Evolutionary conservation across 1,139 yeast genomes (phyloP).

Genomic region (Zygotorulaspora mrakii): DNA sequence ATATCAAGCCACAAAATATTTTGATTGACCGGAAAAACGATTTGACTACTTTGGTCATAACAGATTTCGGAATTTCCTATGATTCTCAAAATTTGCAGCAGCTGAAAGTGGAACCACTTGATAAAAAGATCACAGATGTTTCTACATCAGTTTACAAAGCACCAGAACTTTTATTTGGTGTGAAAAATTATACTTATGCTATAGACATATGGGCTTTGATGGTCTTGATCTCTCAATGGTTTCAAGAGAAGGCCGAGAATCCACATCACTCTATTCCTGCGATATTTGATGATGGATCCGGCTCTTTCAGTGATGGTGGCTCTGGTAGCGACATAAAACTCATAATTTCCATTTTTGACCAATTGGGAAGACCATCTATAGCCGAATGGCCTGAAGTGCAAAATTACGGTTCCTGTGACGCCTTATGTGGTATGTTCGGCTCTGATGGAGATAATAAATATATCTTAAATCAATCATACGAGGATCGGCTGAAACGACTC

Average conservation of each 20-base stretch:
- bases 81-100: conserved; percentile 38
- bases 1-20: conserved; percentile 77
- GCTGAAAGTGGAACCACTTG: conserved; percentile 41
- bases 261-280: conserved; percentile 34
- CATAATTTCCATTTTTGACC: conserved; percentile 55
- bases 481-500: conserved; percentile 12
- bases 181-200: conserved; percentile 53
- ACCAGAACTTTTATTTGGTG: conserved; percentile 76
- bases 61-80: conserved; percentile 82
- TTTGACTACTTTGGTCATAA: conserved; percentile 43
- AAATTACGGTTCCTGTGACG: conserved; percentile 42
- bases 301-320: conserved; percentile 37
- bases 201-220: conserved; percentile 85
- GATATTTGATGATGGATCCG: conserved; percentile 34
- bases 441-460: conserved; percentile 28
- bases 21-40: conserved; percentile 40
- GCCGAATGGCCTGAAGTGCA: conserved; percentile 48
- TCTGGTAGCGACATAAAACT: conserved; percentile 59
- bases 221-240: conserved; percentile 58
- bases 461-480: conserved; percentile 12
- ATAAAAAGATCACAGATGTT: conserved; percentile 61
- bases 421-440: conserved; percentile 39
- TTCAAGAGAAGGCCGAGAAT: conserved; percentile 46
- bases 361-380: conserved; percentile 65
- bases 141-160: conserved; percentile 77